Evolutionary conservation across 73 alveolate genomes (phyloP), one percentile per base, ranked within the genome.

Genomic region (Vitrella brassicaformis): DNA sequence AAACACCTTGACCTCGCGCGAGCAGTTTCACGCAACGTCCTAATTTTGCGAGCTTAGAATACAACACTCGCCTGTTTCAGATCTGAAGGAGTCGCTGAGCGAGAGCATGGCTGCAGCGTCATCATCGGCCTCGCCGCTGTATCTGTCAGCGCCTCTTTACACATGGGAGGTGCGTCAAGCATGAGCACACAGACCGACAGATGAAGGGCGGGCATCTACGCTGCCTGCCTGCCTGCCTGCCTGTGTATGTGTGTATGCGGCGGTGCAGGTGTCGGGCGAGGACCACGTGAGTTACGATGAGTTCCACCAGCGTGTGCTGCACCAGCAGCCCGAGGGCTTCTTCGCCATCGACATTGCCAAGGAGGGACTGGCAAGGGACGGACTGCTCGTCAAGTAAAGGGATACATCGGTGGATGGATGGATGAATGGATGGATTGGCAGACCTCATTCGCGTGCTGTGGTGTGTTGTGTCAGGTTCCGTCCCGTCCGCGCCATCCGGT

Each of bases 401-500:
- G n/a, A n/a, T n/a, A n/a, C n/a, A n/a, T n/a, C n/a, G n/a, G n/a
- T n/a, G n/a, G n/a, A n/a, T n/a, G n/a, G n/a, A n/a, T n/a, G n/a
- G n/a, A n/a, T n/a, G n/a, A n/a, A n/a, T n/a, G n/a, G n/a, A n/a
- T n/a, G n/a, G n/a, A n/a, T n/a, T n/a, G n/a, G n/a, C n/a, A n/a
- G n/a, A n/a, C n/a, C n/a, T n/a, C n/a, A n/a, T n/a, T n/a, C n/a
- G n/a, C n/a, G n/a, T n/a, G n/a, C n/a, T n/a, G n/a, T n/a, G n/a
- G n/a, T n/a, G n/a, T n/a, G n/a, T n/a, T n/a, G n/a, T n/a, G n/a
- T n/a, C n/a, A n/a, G n/a, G n/a, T n/a, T n/a, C n/a, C n/a, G n/a
- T n/a, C n/a, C n/a, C n/a, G 39, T 68, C 29, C 65, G 66, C 10
- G 66, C 82, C 26, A 30, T 75, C 71, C 47, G 75, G 64, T 75